Evolutionary conservation across 2,329 filamentous ascomycete genomes (phyloP).

Genomic region (Drechslera avenae): DNA sequence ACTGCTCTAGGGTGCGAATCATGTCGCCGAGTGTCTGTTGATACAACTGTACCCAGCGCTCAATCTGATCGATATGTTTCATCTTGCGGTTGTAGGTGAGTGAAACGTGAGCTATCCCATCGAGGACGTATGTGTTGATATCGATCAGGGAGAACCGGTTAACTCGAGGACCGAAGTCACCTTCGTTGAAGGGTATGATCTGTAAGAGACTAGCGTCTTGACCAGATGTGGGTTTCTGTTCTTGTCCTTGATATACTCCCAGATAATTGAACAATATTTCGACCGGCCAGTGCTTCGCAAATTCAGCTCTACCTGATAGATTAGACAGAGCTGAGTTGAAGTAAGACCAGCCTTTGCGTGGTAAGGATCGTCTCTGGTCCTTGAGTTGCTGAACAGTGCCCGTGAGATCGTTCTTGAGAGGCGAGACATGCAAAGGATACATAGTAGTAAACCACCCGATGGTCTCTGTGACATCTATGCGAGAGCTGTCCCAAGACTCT

Average conservation of each 20-base stretch:
- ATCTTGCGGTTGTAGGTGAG: conserved; percentile 19
- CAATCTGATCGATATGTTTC: conserved; percentile 16
- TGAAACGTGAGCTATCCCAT: conserved; percentile 10
- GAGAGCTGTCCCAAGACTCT: conserved; percentile 28
- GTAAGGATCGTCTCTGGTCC: conserved; percentile 8
- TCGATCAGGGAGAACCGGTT: conserved; percentile 17
- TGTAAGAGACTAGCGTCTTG: conserved; percentile 52
- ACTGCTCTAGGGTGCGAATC: conserved; percentile 13
- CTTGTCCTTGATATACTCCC: conserved; percentile 54
- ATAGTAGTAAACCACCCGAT: conserved; percentile 28
- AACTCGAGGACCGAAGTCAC: conserved; percentile 4
- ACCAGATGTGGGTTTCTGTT: conserved; percentile 19
- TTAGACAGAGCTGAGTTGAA: neutral
- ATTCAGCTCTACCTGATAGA: neutral
- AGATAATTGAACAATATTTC: conserved; percentile 63
- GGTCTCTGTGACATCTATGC: conserved; percentile 20
- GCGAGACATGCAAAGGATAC: conserved; percentile 49
- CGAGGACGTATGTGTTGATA: conserved; percentile 10
- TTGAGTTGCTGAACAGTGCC: conserved; percentile 45
- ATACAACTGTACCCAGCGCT: conserved; percentile 20
- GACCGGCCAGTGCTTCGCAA: conserved; percentile 32
- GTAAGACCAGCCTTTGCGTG: neutral
- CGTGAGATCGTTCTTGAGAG: neutral
- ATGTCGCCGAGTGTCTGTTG: conserved; percentile 17
- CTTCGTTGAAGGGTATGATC: neutral